Base-by-base conservation (phyloP, 805 yeast species). In the Teunomyces aglyptinius region DNA sequence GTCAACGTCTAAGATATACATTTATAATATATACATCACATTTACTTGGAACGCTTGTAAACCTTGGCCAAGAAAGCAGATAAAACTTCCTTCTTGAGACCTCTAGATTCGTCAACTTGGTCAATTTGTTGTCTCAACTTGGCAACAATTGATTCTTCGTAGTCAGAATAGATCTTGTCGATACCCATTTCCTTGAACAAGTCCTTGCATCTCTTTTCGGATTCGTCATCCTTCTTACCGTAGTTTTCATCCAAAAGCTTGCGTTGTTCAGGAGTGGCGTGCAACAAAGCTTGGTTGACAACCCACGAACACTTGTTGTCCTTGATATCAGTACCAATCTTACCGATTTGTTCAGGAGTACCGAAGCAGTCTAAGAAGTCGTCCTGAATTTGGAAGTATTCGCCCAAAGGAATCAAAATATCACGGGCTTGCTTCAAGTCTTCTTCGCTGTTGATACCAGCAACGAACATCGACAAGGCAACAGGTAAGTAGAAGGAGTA, bases 271-370 rank as follows among this genome's bases (percentile, higher is more conserved):
- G 89, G 81, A 22, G 80, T 76, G 44, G 81, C 92, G 55, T 83
- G 72, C 65, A 85, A 78, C 59, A 94, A 80, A 6, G 99, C 99
- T 57, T 89, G 87, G 77, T 94, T 94, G 60, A 94, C 80, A 46
- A 94, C 83, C 99, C 99, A 94, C 38, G 97, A 87, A 71, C 99
- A 94, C 71, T 94, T 94, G 81, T 94, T 94, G 71, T 94, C 99
- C 73, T 87, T 87, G 63, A 94, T 94, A 67, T 94, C 99, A 49
- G 99, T 94, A 57, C 99, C 99, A 57, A 94, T 89, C 77, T 94
- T 94, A 53, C 99, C 99, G 63, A 91, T 94, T 61, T 92, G 89
- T 64, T 88, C 95, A 36, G 99, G 97, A 59, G 92, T 89, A 55
- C 99, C 99, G 63, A 89, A 94, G 69, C 97, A 89, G 70, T 94